Conservation (phyloP, 1,139 yeast genomes). For the Casaregolazyma suthepensis region DNA sequence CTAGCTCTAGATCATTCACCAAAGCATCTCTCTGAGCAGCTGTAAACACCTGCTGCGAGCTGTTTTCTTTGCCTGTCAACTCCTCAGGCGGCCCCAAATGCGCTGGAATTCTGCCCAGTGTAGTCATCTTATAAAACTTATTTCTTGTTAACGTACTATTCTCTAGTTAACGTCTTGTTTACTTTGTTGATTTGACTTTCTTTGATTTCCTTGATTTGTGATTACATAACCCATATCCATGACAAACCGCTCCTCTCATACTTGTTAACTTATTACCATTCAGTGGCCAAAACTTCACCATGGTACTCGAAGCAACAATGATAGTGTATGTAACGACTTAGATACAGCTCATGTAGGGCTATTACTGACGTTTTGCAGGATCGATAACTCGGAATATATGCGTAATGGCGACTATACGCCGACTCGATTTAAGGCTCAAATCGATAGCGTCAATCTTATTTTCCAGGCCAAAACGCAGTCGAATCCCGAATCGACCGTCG, state of each 20-base stretch:
- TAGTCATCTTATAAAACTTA: background rate
- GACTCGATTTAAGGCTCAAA: constrained; percentile 87
- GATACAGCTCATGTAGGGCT: background rate
- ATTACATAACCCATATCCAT: background rate
- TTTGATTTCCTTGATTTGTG: background rate
- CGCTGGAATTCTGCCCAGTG: background rate
- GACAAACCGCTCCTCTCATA: background rate
- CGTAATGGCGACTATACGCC: constrained; percentile 92
- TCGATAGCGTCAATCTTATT: constrained; percentile 84
- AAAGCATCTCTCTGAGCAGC: constrained; percentile 27
- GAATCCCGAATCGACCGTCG: constrained; percentile 93
- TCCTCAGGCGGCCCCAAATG: background rate
- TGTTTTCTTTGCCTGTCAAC: background rate
- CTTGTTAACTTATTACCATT: background rate
- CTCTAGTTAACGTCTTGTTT: background rate
- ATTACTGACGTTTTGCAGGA: constrained; percentile 20
- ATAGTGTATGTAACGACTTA: constrained; percentile 44
- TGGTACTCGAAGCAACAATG: constrained; percentile 97
- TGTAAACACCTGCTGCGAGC: constrained; percentile 14
- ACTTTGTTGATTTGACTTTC: background rate
- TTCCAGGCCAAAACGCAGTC: constrained; percentile 81
- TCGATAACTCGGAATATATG: constrained; percentile 94
- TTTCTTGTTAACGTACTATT: no score
- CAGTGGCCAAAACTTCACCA: constrained; percentile 27
- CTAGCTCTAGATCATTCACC: constrained; percentile 25